phyloP scores from a whole-genome alignment of 768 basidiomycete species.

The Mrakia frigida region DNA sequence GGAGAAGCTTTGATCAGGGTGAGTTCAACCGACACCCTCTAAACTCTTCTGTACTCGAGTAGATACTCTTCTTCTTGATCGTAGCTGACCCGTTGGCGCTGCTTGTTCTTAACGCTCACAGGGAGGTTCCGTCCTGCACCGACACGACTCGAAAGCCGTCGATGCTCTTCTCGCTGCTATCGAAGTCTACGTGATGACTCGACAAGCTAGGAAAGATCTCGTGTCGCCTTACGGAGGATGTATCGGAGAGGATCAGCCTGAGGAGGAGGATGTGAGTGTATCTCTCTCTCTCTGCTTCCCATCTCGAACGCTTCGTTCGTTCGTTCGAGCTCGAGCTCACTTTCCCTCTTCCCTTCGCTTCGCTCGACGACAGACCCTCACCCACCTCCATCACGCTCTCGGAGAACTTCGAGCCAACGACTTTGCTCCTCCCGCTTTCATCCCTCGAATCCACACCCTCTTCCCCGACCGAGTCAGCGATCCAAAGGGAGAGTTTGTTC shows the following conservation, averaged over 20 bases:
- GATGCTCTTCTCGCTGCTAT: slow-evolving; percentile 66
- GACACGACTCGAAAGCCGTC: slow-evolving; percentile 56
- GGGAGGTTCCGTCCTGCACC: slow-evolving; percentile 65
- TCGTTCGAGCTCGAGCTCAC: background rate
- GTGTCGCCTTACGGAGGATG: slow-evolving; percentile 26
- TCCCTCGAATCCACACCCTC: slow-evolving; percentile 43
- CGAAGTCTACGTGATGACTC: slow-evolving; percentile 61
- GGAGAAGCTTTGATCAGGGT: slow-evolving; percentile 41
- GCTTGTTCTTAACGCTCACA: slow-evolving; percentile 40
- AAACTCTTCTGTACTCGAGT: background rate
- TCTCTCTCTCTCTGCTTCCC: background rate
- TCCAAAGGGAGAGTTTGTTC: slow-evolving; percentile 52
- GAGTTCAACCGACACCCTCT: background rate
- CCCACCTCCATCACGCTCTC: slow-evolving; percentile 61
- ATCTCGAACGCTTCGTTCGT: too few relatives aligned
- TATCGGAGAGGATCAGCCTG: slow-evolving; percentile 3
- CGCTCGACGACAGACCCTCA: slow-evolving; percentile 59
- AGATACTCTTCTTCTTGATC: too few relatives aligned
- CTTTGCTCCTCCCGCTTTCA: slow-evolving; percentile 53
- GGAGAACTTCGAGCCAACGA: slow-evolving; percentile 58
- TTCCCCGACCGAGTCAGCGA: slow-evolving; percentile 47
- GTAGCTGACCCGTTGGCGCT: background rate
- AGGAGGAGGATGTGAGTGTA: slow-evolving; percentile 26
- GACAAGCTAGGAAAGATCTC: slow-evolving; percentile 44
- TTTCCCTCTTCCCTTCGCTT: background rate